Evolutionary conservation across 2,329 filamentous ascomycete species (phyloP).

Genomic region (Tolypocladium ophioglossoides): DNA sequence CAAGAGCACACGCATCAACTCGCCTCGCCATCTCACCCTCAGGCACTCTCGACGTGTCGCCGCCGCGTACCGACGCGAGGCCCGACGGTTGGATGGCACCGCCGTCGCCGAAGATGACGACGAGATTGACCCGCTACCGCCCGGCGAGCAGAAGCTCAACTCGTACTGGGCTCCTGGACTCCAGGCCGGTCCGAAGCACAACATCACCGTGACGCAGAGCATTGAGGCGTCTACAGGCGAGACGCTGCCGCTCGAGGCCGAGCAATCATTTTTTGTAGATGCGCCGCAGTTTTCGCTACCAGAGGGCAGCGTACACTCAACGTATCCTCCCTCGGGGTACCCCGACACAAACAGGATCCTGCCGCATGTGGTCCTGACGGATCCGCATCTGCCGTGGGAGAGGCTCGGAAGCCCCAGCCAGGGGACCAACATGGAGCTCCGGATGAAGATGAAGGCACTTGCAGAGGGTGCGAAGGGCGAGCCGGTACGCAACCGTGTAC

Average conservation of each 20-base stretch:
- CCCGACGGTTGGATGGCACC: neutral
- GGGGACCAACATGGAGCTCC: too few relatives aligned
- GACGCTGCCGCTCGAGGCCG: too few relatives aligned
- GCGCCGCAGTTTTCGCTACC: too few relatives aligned
- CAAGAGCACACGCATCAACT: slow-evolving; percentile 6
- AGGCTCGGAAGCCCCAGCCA: slow-evolving; percentile 11
- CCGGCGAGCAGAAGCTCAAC: too few relatives aligned
- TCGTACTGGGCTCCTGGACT: too few relatives aligned
- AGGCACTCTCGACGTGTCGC: slow-evolving; percentile 1
- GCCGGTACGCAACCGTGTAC: slow-evolving; percentile 15
- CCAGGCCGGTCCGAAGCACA: too few relatives aligned
- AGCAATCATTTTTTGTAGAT: too few relatives aligned
- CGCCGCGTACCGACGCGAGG: neutral
- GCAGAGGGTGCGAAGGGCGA: neutral
- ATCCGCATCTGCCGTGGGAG: slow-evolving; percentile 34
- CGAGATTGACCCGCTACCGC: neutral
- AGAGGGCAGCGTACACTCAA: too few relatives aligned
- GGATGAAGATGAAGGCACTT: too few relatives aligned
- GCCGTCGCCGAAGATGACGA: neutral
- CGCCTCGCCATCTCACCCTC: slow-evolving; percentile 5
- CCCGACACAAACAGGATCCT: slow-evolving; percentile 12
- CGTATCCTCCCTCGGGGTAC: too few relatives aligned
- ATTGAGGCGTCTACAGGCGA: too few relatives aligned
- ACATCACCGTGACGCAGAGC: too few relatives aligned
- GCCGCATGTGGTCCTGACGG: slow-evolving; percentile 33